Evolutionary conservation across 1,284 basidiomycete genomes (phyloP), one percentile per base, ranked within the genome.

Genomic region (Sporisorium scitamineum): DNA sequence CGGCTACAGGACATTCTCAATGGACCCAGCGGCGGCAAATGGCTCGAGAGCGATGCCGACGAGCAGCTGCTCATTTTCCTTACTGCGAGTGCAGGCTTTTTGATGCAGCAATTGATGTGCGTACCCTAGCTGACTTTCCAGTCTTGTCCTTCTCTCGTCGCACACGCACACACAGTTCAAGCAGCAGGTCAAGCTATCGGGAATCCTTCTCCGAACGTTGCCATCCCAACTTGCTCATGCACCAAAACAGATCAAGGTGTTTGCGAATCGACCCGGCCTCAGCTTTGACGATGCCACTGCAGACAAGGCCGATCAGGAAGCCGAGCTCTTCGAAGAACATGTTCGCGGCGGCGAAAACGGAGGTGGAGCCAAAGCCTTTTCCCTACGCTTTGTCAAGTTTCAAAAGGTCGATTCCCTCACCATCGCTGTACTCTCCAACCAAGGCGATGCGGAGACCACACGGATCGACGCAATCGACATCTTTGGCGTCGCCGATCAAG

Each of bases 341-440:
- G 77, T 79, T 13, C 58, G 60, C 1, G 63, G 66, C 2, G 76
- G 59, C 18, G 61, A 65, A 26, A 76, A 56, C 16, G 70, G 74
- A 24, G 74, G 74, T 18, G 74, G 74, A 27, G 92, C 91, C 20
- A 89, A 89, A 48, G 88, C 86, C 48, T 87, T 93, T 39, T 84
- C 88, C 11, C 86, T 94, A 80, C 88, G 91, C 61, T 92, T 89
- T 78, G 93, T 94, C 24, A 88, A 91, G 54, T 94, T 94, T 86
- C 93, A 94, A 86, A 88, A 87, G 45, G 92, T 94, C 45, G 68
- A 68, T 51, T 76, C 64, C 18, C 37, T 56, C 22, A 81, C 93
- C 91, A 90, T 94, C 52, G 92, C 94, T 79, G 89, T 94, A 26
- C 89, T 89, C 63, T 90, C 90, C 26, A 94, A 94, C 81, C 91